These are phyloP conservation scores for Trichosporon sp. DNA, from an alignment of 1,284 basidiomycete species.

Conservation along the genomic window DNA sequence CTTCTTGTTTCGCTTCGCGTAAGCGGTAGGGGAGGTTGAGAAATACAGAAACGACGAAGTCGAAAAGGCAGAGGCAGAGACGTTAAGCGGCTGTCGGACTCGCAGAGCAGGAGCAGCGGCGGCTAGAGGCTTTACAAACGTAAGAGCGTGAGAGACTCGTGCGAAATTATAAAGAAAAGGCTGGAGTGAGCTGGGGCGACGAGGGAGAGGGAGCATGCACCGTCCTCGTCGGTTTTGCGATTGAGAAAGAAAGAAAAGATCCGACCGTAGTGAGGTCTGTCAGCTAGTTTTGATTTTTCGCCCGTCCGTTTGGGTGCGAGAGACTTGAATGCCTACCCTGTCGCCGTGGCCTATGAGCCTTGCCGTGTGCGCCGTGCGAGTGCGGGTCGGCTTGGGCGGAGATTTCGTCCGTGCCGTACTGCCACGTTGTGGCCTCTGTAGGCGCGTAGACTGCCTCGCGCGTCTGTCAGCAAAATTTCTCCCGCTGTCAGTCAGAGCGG, in stretches of 20 bases:
- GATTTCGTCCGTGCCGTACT: neutral
- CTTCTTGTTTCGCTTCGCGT: conserved; percentile 55
- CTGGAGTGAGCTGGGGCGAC: neutral
- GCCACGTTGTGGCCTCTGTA: neutral
- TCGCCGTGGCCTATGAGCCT: neutral
- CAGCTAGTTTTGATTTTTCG: neutral
- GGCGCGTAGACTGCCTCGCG: no score
- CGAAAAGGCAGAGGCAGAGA: neutral
- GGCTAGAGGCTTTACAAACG: neutral
- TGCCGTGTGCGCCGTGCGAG: no score
- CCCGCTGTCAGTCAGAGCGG: neutral
- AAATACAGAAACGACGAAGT: neutral
- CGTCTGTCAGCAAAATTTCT: neutral
- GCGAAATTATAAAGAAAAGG: conserved; percentile 1
- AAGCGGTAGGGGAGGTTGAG: conserved; percentile 7
- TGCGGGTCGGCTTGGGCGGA: neutral
- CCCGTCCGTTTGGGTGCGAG: neutral
- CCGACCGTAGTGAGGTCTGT: neutral
- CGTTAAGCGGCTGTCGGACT: neutral
- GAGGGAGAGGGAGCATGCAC: conserved; percentile 3
- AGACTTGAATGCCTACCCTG: neutral
- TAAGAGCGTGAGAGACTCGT: neutral
- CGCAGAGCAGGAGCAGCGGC: neutral
- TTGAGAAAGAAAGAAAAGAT: conserved; percentile 1
- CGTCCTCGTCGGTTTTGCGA: neutral